Conservation (phyloP, 345 rosid genomes). For the Salix udensis region DNA sequence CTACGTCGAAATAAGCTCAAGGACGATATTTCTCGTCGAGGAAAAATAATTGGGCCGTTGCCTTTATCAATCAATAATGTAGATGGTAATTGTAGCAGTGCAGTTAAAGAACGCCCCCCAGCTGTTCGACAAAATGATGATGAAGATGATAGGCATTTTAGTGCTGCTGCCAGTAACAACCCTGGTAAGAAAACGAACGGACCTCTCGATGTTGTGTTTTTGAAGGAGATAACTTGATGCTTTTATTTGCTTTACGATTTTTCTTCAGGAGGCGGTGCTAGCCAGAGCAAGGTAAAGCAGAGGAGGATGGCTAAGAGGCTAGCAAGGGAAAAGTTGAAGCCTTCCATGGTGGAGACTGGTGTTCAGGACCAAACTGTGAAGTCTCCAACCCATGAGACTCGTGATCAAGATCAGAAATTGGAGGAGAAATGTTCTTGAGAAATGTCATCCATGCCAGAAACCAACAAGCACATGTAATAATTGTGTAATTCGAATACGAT, state of each 20-base stretch:
- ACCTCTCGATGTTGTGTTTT: background rate
- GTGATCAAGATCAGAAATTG: conserved; percentile 37
- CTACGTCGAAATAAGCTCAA: conserved; percentile 62
- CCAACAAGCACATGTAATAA: conserved; percentile 45
- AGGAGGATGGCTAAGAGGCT: conserved; percentile 57
- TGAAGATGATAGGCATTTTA: background rate
- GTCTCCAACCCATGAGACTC: background rate
- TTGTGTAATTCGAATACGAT: no score
- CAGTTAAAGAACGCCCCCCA: conserved; percentile 21
- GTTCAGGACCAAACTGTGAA: conserved; percentile 2
- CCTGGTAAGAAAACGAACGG: background rate
- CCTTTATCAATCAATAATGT: conserved; percentile 17
- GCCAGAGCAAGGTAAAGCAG: conserved; percentile 42
- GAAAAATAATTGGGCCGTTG: conserved; percentile 58
- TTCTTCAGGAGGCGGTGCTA: conserved; percentile 9
- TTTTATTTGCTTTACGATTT: background rate
- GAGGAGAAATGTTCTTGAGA: conserved; percentile 78
- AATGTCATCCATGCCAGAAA: conserved; percentile 81
- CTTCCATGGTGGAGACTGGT: conserved; percentile 1
- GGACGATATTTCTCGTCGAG: conserved; percentile 49
- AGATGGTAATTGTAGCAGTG: background rate
- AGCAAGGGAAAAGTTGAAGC: conserved; percentile 31
- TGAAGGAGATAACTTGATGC: background rate
- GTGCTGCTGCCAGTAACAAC: background rate
- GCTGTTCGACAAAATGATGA: conserved; percentile 52